phyloP scores from a whole-genome alignment of 1,284 basidiomycete genomes.

The Mycosarcoma mackinlayi region DNA sequence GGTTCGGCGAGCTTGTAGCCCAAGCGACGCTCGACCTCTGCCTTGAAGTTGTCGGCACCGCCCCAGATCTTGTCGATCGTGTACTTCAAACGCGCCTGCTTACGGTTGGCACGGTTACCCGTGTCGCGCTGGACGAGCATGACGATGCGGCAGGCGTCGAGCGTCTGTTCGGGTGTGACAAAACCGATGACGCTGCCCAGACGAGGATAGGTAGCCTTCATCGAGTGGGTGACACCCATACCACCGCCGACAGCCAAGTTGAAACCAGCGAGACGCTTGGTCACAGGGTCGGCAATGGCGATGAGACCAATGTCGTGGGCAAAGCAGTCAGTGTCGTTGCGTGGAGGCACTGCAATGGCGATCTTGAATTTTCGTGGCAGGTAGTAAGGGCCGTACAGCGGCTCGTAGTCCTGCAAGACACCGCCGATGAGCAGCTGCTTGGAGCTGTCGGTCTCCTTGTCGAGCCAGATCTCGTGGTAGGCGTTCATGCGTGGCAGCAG shows the following conservation, averaged over 20 bases:
- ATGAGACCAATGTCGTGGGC: conserved; percentile 96
- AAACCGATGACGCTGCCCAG: conserved; percentile 89
- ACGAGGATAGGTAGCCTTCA: conserved; percentile 98
- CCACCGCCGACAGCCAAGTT: conserved; percentile 78
- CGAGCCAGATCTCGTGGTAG: conserved; percentile 99
- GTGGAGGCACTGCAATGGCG: conserved; percentile 93
- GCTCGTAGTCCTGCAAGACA: conserved; percentile 91
- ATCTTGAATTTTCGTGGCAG: conserved; percentile 98
- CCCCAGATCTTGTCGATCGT: conserved; percentile 92
- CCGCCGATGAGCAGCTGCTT: conserved; percentile 87
- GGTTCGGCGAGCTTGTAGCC: conserved; percentile 79
- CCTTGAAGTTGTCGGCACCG: conserved; percentile 74
- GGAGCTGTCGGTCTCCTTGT: conserved; percentile 70
- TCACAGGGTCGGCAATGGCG: conserved; percentile 78
- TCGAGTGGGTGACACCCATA: conserved; percentile 99
- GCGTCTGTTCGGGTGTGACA: conserved; percentile 87
- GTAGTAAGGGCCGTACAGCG: conserved; percentile 96
- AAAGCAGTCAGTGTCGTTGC: conserved; percentile 95
- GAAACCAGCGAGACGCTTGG: conserved; percentile 69
- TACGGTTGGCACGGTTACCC: conserved; percentile 82
- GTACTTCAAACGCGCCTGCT: conserved; percentile 79
- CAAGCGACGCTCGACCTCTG: conserved; percentile 87
- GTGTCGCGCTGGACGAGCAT: conserved; percentile 95
- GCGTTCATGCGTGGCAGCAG: conserved; percentile 90
- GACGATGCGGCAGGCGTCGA: conserved; percentile 87